Base-by-base conservation (phyloP, 1,284 basidiomycete species). In the Anthracocystis panici-leucophaei region DNA sequence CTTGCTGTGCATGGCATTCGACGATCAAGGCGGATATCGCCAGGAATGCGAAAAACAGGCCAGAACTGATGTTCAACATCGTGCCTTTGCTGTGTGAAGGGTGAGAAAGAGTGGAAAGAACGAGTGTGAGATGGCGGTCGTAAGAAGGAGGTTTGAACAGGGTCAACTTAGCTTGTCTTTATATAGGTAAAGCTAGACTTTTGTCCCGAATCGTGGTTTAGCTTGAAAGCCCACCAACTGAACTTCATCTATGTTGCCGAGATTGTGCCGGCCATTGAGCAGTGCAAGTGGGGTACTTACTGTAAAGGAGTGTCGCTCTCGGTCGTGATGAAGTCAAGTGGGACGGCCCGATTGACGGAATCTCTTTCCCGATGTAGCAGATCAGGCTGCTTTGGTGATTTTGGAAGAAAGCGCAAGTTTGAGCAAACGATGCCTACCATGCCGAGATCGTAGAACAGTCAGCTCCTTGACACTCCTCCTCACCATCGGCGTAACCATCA, bases 281-380 rank as follows among this genome's bases (percentile, higher is more conserved):
- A 38, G 35, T 16, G 11, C 14, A 12, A 12, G 35, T 38, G 35
- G 35, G 33, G 6, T 31, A 29, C 23, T 10, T 18, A 5, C 11
- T 20, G 44, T 27, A 14, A 46, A 46, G 23, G 23, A 27, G 23
- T 25, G 58, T 54, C 40, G 60, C 35, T 62, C 21, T 53, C 52
- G n/a, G 58, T 46, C 50, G 51, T 50, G 53, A 55, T 55, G 60
- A 55, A 18, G 46, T 55, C 35, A 16, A 38, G 35, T 40, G 42
- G 52, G 46, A 18, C 31, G 40, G 38, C 52, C 52, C 59, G 59
- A 62, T 61, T 16, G 29, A 6, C 12, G 31, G 2, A 14, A 29
- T 5, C 10, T 20, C 1, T 9, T 25, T 52, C 51, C 35, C 35
- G 62, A 64, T 57, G n/a, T 35, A 21, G 44, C 48, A 44, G 38